Percentiles rank a stretch among this genome's conserved stretches.
Conservation (phyloP, 257 asterid genomes). For the Orobanche coerulescens region DNA sequence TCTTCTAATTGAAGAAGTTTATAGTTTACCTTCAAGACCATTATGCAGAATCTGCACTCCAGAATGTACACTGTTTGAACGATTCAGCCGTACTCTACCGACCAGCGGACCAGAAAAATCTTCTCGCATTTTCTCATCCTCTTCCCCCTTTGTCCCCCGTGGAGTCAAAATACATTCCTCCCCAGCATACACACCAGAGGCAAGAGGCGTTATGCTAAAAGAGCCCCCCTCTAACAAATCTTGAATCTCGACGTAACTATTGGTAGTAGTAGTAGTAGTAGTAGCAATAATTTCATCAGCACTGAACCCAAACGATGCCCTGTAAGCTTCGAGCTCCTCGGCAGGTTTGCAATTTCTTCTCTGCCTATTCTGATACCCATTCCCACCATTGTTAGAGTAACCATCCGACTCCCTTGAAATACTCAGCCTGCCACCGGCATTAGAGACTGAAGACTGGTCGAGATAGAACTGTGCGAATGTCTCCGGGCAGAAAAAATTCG, state of each 20-base stretch:
- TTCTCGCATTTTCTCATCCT: constrained; percentile 24
- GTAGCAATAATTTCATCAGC: constrained; percentile 95
- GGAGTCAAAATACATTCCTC: constrained; percentile 34
- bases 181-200: constrained; percentile 31
- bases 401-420: constrained; percentile 85
- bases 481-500: constrained; percentile 95
- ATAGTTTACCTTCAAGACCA: constrained; percentile 38
- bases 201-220: constrained; percentile 52
- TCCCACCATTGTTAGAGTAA: too few relatives aligned
- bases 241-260: constrained; percentile 85
- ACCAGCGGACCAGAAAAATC: constrained; percentile 30
- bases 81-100: constrained; percentile 24
- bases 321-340: constrained; percentile 90
- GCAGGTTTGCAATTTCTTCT: constrained; percentile 56
- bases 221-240: constrained; percentile 70
- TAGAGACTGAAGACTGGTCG: constrained; percentile 72
- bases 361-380: constrained; percentile 66
- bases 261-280: too few relatives aligned
- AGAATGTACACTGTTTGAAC: too few relatives aligned
- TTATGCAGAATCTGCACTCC: too few relatives aligned
- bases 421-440: constrained; percentile 87
- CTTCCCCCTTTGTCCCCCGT: constrained; percentile 29
- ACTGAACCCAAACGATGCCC: constrained; percentile 99
- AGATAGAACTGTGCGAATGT: constrained; percentile 92
- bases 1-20: too few relatives aligned